Conservation (phyloP, 2,329 filamentous ascomycete species). For the Pseudogymnoascus sp. region DNA sequence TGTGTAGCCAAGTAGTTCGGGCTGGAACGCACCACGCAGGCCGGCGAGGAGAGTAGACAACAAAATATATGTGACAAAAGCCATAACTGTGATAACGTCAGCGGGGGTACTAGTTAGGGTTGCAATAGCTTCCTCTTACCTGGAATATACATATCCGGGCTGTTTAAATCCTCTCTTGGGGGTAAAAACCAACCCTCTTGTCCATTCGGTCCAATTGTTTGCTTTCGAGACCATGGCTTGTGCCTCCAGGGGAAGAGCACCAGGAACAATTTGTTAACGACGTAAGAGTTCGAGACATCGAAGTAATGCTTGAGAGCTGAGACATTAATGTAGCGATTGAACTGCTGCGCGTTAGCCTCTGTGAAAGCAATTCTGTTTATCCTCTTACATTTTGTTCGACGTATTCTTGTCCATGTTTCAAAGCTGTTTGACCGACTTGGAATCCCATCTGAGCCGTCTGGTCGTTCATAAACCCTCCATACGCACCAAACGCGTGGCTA, state of each 20-base stretch:
- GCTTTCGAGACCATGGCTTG: conserved; percentile 92
- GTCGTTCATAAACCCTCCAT: conserved; percentile 92
- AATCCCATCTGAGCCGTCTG: conserved; percentile 91
- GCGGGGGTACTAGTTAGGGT: neutral
- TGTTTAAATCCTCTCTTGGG: conserved; percentile 91
- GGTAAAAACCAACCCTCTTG: conserved; percentile 76
- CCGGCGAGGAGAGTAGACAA: conserved; percentile 86
- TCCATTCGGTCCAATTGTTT: conserved; percentile 61
- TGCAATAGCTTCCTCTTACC: conserved; percentile 28
- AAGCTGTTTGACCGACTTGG: conserved; percentile 85
- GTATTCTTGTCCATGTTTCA: conserved; percentile 87
- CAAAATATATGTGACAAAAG: conserved; percentile 93
- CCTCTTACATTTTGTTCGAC: conserved; percentile 78
- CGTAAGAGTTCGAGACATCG: conserved; percentile 96
- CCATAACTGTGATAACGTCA: conserved; percentile 57
- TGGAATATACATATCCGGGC: conserved; percentile 98
- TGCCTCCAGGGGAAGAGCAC: conserved; percentile 97
- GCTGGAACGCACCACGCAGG: conserved; percentile 83
- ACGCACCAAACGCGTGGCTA: conserved; percentile 55
- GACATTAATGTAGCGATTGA: conserved; percentile 82
- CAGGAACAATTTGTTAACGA: conserved; percentile 83
- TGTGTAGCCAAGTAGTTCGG: conserved; percentile 83
- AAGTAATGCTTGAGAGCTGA: conserved; percentile 97
- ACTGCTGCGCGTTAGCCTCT: conserved; percentile 35
- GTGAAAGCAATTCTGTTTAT: conserved; percentile 36